These are phyloP conservation scores for Elaeis oleifera DNA, from an alignment of 202 grass and related monocot species.

Conservation along the genomic window DNA sequence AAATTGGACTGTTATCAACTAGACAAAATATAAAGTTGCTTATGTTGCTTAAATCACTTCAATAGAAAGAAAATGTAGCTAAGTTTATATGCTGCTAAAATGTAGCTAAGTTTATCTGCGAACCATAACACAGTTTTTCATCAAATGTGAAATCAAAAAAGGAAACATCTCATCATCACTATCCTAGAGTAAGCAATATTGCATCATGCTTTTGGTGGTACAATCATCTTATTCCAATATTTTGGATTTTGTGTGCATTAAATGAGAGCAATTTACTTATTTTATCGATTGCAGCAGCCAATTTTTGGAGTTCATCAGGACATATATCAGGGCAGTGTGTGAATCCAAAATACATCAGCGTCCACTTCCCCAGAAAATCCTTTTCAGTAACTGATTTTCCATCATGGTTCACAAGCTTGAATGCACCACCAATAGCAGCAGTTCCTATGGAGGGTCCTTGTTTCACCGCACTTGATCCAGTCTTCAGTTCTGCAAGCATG, in stretches of 20 bases:
- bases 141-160: too few relatives aligned
- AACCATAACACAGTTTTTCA: too few relatives aligned
- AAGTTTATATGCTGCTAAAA: too few relatives aligned
- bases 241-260: neutral
- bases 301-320: slow-evolving; percentile 75
- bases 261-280: slow-evolving; percentile 35
- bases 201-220: neutral
- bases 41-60: too few relatives aligned
- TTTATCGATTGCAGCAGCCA: slow-evolving; percentile 60
- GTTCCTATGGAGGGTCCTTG: slow-evolving; percentile 40
- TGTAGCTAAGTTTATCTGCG: too few relatives aligned
- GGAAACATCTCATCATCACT: too few relatives aligned
- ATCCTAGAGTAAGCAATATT: neutral
- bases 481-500: slow-evolving; percentile 46
- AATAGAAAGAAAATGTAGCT: too few relatives aligned
- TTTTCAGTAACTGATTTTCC: slow-evolving; percentile 54
- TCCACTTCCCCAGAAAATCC: slow-evolving; percentile 80
- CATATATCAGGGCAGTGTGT: slow-evolving; percentile 81
- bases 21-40: too few relatives aligned
- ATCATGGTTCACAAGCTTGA: slow-evolving; percentile 62
- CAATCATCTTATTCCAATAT: neutral
- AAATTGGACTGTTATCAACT: too few relatives aligned
- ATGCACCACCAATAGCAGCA: slow-evolving; percentile 72
- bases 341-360: slow-evolving; percentile 72
- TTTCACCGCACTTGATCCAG: slow-evolving; percentile 41